These are phyloP conservation scores for Paramyrothecium roridum DNA, from an alignment of 2,329 filamentous ascomycete species.

Conservation along the genomic window DNA sequence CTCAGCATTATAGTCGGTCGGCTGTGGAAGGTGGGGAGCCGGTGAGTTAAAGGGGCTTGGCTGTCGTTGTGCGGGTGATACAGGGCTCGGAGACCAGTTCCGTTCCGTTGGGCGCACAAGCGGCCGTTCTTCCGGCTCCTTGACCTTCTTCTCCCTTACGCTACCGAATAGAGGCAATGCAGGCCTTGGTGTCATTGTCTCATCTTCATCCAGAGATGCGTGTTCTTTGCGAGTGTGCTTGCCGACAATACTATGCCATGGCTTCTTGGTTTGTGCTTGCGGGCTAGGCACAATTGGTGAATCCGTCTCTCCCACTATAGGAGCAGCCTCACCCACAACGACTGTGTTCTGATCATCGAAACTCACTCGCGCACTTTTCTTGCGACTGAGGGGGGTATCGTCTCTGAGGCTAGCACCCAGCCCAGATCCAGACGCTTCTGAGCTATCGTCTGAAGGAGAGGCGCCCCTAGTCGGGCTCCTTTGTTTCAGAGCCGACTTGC, in stretches of 20 bases:
- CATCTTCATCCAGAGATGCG: conserved; percentile 53
- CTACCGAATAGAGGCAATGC: conserved; percentile 74
- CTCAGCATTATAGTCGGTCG: conserved; percentile 59
- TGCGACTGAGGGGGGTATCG: conserved; percentile 41
- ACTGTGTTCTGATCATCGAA: conserved; percentile 68
- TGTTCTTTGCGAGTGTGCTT: conserved; percentile 48
- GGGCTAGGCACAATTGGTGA: conserved; percentile 31
- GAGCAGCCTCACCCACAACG: conserved; percentile 45
- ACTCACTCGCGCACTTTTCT: conserved; percentile 71
- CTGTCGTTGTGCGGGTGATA: not conserved
- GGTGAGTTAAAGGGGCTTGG: conserved; percentile 22
- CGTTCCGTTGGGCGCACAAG: conserved; percentile 52
- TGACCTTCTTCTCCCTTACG: conserved; percentile 59
- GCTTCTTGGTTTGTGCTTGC: conserved; percentile 33
- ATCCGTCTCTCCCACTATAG: conserved; percentile 26
- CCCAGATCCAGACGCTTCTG: conserved; percentile 35
- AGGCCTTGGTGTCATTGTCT: conserved; percentile 71
- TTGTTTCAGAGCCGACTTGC: conserved; percentile 74
- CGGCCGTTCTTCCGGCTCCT: conserved; percentile 51
- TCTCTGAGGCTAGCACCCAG: conserved; percentile 24
- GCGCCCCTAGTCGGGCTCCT: conserved; percentile 48
- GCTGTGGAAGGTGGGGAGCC: conserved; percentile 27
- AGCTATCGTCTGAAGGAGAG: conserved; percentile 48
- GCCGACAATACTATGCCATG: conserved; percentile 50
- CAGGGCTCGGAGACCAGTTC: conserved; percentile 18